These are phyloP conservation scores for Cryptosporidium viatorum DNA, from an alignment of 169 alveolate genomes.

Conservation along the genomic window DNA sequence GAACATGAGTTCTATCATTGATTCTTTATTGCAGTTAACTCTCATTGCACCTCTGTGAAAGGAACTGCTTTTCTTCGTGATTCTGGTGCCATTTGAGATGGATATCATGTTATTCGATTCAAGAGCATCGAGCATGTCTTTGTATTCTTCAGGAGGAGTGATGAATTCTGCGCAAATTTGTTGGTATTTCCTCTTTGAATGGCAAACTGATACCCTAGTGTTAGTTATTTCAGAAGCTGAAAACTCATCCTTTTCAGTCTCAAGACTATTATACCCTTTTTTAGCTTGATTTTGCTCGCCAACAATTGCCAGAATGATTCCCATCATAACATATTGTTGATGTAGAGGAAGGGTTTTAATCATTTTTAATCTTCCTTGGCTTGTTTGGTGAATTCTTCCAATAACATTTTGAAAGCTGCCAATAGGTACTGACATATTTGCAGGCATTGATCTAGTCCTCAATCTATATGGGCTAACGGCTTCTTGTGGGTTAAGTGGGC, in stretches of 20 bases:
- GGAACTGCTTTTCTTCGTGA: constrained; percentile 15
- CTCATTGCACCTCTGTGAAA: constrained; percentile 24
- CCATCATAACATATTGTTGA: constrained; percentile 67
- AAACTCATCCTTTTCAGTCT: neutral
- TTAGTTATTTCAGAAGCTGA: neutral
- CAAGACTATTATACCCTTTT: neutral
- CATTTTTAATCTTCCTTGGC: neutral
- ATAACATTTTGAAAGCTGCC: constrained; percentile 50
- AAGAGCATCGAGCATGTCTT: constrained; percentile 59
- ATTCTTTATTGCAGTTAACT: neutral
- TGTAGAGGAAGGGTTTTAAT: constrained; percentile 37
- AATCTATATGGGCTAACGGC: neutral
- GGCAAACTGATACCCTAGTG: neutral
- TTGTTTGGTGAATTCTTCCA: constrained; percentile 43
- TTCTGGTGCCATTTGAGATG: neutral
- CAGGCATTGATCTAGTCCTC: constrained; percentile 63
- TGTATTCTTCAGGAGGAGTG: constrained; percentile 63
- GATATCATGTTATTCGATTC: constrained; percentile 45
- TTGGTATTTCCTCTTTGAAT: constrained; percentile 19
- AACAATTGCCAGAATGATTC: constrained; percentile 39
- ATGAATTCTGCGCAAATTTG: constrained; percentile 32
- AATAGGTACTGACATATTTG: constrained; percentile 17
- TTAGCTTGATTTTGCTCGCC: constrained; percentile 8
- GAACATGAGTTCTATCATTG: constrained; percentile 30
- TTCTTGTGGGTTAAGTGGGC: neutral